Conservation (phyloP, 176 grass and related monocot species). For the Oropetium thomaeum region DNA sequence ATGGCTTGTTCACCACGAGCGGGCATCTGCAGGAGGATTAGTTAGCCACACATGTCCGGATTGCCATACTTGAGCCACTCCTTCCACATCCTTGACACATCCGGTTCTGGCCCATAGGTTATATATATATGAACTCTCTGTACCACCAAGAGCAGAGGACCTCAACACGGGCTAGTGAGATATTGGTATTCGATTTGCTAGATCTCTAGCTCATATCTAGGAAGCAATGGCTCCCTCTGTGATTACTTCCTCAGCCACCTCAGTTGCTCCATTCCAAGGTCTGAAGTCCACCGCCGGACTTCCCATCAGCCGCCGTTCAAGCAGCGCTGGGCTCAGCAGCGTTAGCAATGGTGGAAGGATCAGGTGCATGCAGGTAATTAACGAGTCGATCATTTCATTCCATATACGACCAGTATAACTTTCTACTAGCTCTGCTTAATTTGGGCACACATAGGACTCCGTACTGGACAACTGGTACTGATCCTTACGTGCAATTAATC, state of each 20-base stretch:
- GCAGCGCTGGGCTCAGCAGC: constrained; percentile 20
- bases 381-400: too few relatives aligned
- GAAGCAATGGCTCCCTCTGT: not conserved
- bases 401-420: too few relatives aligned
- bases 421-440: too few relatives aligned
- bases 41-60: not conserved
- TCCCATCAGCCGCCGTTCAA: constrained; percentile 29
- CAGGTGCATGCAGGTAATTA: constrained; percentile 88
- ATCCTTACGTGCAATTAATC: too few relatives aligned
- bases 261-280: not conserved
- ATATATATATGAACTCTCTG: not conserved
- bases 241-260: constrained; percentile 10
- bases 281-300: constrained; percentile 29
- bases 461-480: too few relatives aligned
- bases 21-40: not conserved
- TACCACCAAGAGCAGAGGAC: not conserved
- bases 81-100: not conserved
- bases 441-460: too few relatives aligned
- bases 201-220: not conserved
- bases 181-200: not conserved
- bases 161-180: not conserved
- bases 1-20: not conserved
- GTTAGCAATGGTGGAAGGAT: constrained; percentile 64
- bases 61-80: not conserved
- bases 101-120: not conserved